Evolutionary conservation across 75 land plant species (phyloP).

Genomic region (Cryptomeria japonica): DNA sequence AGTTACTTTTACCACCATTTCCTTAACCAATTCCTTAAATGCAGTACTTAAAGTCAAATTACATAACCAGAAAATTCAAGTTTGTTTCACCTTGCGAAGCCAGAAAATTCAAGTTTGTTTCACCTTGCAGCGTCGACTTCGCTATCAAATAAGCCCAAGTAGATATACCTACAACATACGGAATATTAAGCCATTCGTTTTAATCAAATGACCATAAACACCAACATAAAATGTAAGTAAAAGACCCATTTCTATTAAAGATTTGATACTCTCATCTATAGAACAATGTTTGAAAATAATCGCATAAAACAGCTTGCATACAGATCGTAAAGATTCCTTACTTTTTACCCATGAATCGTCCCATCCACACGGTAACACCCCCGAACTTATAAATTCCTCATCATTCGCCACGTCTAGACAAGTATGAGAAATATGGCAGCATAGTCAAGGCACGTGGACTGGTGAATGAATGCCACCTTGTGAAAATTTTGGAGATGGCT

Average conservation of each 20-base stretch:
- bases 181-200: constrained; percentile 3
- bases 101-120: neutral
- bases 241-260: too few relatives aligned
- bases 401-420: too few relatives aligned
- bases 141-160: constrained; percentile 82
- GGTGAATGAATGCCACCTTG: too few relatives aligned
- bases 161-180: constrained; percentile 75
- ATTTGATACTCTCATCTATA: neutral
- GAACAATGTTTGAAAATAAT: neutral
- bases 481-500: too few relatives aligned
- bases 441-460: too few relatives aligned
- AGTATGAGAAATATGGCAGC: too few relatives aligned
- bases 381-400: constrained; percentile 79
- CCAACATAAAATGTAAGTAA: neutral
- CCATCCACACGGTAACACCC: constrained; percentile 82
- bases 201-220: neutral
- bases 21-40: neutral
- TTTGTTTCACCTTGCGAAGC: too few relatives aligned
- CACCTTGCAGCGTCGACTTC: constrained; percentile 92
- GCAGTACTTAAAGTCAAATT: neutral
- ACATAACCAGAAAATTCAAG: constrained; percentile 15
- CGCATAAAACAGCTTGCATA: neutral
- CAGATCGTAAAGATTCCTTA: constrained; percentile 17
- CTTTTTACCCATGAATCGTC: constrained; percentile 83
- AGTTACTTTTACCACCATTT: neutral